Evolutionary conservation across 352 stramenopile genomes (phyloP).

Genomic region (Globisporangium emineosum): DNA sequence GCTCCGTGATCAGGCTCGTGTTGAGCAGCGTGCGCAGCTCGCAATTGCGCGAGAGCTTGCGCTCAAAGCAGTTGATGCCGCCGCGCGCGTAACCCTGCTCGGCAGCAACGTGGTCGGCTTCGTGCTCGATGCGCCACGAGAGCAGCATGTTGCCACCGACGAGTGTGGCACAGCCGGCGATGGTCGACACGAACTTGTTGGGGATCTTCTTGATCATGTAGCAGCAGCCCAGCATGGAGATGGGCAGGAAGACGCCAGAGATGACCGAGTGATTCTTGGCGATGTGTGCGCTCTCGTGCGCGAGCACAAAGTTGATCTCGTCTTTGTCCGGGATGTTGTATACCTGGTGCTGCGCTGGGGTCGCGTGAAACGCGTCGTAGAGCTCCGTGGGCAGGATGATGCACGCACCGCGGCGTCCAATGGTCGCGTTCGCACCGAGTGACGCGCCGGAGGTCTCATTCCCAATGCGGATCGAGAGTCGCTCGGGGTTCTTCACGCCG

Average conservation of each 20-base stretch:
- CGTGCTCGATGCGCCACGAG: constrained; percentile 79
- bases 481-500: constrained; percentile 64
- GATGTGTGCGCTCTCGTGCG: constrained; percentile 80
- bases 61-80: constrained; percentile 75
- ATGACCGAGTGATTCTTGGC: constrained; percentile 77
- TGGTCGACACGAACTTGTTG: constrained; percentile 64
- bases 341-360: constrained; percentile 33
- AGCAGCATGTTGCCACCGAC: constrained; percentile 58
- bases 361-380: constrained; percentile 79
- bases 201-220: constrained; percentile 62
- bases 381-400: constrained; percentile 74
- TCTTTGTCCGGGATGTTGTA: constrained; percentile 63
- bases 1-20: constrained; percentile 66
- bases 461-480: constrained; percentile 63
- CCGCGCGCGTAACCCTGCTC: constrained; percentile 60
- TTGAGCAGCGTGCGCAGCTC: constrained; percentile 56
- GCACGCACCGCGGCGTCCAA: constrained; percentile 48
- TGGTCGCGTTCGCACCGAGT: constrained; percentile 59
- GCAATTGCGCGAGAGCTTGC: constrained; percentile 72
- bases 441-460: constrained; percentile 61
- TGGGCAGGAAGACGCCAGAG: constrained; percentile 52
- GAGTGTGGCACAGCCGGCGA: constrained; percentile 43
- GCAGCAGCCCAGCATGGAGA: constrained; percentile 55
- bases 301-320: constrained; percentile 83
- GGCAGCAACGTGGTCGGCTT: constrained; percentile 72